A percentile compares a stretch with the other conserved stretches of the same genome.
These are phyloP conservation scores for Trichoderma sp. DNA, from an alignment of 2,329 filamentous ascomycete species.

Conservation along the genomic window DNA sequence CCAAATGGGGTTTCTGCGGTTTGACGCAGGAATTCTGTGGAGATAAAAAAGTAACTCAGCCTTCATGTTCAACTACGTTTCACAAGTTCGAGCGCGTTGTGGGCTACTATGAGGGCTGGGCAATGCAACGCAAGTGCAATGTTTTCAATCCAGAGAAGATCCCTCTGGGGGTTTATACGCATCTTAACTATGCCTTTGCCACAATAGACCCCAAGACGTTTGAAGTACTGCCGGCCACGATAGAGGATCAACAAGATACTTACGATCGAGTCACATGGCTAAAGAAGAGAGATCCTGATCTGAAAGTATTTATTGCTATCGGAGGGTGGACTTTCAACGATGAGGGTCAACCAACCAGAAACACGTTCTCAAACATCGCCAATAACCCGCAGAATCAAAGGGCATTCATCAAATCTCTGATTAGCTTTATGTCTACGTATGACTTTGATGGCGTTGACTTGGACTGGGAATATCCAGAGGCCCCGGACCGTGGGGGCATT, in stretches of 20 bases:
- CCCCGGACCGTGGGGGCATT: constrained; percentile 29
- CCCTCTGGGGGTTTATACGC: constrained; percentile 24
- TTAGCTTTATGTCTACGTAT: constrained; percentile 18
- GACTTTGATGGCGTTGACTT: constrained; percentile 34
- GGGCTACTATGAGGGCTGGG: constrained; percentile 37
- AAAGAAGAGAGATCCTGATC: not conserved
- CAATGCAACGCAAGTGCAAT: constrained; percentile 24
- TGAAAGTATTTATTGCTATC: constrained; percentile 2
- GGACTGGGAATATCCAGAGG: constrained; percentile 33
- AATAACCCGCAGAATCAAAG: not conserved
- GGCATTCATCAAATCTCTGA: not conserved
- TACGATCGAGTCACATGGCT: constrained; percentile 9
- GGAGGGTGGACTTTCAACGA: constrained; percentile 37
- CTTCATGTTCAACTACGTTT: constrained; percentile 13
- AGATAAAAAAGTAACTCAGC: not conserved
- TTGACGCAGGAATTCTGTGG: no score
- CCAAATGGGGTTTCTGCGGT: constrained; percentile 34
- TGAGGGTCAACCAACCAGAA: constrained; percentile 26
- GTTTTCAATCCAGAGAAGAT: constrained; percentile 28
- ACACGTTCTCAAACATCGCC: not conserved
- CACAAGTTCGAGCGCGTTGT: constrained; percentile 21
- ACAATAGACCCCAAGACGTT: constrained; percentile 26
- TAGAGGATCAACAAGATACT: not conserved
- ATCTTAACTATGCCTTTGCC: constrained; percentile 33
- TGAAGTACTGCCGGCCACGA: not conserved